Evolutionary conservation across 116 monocot genomes (phyloP).

Genomic region (Iris pallida): DNA sequence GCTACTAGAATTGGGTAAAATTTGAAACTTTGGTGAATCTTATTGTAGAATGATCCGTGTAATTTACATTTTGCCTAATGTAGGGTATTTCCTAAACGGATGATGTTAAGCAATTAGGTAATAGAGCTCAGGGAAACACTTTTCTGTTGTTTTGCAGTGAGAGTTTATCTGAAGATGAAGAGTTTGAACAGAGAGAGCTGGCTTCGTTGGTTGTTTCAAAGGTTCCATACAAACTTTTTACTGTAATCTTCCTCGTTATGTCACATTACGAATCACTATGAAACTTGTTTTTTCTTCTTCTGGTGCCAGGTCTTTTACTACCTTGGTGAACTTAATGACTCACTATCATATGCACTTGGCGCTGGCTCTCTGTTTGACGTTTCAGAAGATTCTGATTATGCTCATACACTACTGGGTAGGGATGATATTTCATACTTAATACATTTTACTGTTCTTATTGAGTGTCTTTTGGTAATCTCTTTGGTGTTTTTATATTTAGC

Average conservation of each 20-base stretch:
- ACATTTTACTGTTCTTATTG: not conserved
- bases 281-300: not conserved
- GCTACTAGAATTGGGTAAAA: too few relatives aligned
- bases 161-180: slow-evolving; percentile 87
- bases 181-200: slow-evolving; percentile 86
- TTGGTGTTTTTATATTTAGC: slow-evolving; percentile 28
- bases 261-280: not conserved
- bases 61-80: too few relatives aligned
- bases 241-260: not conserved
- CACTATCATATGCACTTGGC: slow-evolving; percentile 86
- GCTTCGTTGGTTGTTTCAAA: slow-evolving; percentile 85
- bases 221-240: slow-evolving; percentile 20
- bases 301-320: slow-evolving; percentile 75
- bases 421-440: not conserved
- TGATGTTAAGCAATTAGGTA: too few relatives aligned
- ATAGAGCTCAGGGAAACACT: too few relatives aligned
- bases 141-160: slow-evolving; percentile 39
- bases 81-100: too few relatives aligned
- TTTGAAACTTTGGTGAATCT: too few relatives aligned
- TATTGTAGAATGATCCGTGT: too few relatives aligned
- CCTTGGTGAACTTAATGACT: slow-evolving; percentile 84
- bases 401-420: slow-evolving; percentile 69
- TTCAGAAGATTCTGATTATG: slow-evolving; percentile 81
- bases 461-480: not conserved
- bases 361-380: slow-evolving; percentile 90